Evolutionary conservation across 2,329 filamentous ascomycete genomes (phyloP), one percentile per base, ranked within the genome.

Genomic region (Ascosphaera pollenicola): DNA sequence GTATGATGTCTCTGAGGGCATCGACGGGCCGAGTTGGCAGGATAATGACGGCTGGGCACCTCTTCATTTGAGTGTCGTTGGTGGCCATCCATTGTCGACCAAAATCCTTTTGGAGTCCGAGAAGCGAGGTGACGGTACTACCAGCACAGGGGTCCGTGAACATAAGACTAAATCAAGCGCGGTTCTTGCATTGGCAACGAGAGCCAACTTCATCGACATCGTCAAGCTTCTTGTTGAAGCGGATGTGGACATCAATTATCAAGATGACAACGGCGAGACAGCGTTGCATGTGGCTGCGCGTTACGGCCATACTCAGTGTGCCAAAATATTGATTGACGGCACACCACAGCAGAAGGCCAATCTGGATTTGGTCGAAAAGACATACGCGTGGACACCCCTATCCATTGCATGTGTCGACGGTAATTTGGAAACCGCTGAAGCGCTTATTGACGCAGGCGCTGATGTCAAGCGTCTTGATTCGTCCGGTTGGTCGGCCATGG

Each of bases 391-490:
- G 87, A 94, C 89, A 1, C 82, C 89, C n/a, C 64, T 98, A 10
- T 89, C 93, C 51, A 78, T 93, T 45, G 82, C 87, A 8, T 81
- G 79, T 40, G 87, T 95, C 2, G 85, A 98, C 51, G 87, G 87
- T 0, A 78, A 84, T 46, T 57, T 83, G 8, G 59, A 68, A 0
- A 72, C 93, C 32, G 80, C 80, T 1, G 69, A 84, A 50, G 64
- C 89, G 17, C 65, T 98, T 3, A 69, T 92, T 32, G 70, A 77
- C 37, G 77, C 78, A 17, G 82, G 82, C 1, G 82, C 83, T 0
- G 73, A 91, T 42, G 60, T 83, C 2, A 74, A 76, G 41, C 75
- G 70, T 42, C 62, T 67, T 4, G 89, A 98, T 55, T 78, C 77
- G 1, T 94, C 84, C 35, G 87, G 87, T 7, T 98, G 89, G 89